Conservation (phyloP, 805 yeast species). For the Saccharomyces jurei region DNA sequence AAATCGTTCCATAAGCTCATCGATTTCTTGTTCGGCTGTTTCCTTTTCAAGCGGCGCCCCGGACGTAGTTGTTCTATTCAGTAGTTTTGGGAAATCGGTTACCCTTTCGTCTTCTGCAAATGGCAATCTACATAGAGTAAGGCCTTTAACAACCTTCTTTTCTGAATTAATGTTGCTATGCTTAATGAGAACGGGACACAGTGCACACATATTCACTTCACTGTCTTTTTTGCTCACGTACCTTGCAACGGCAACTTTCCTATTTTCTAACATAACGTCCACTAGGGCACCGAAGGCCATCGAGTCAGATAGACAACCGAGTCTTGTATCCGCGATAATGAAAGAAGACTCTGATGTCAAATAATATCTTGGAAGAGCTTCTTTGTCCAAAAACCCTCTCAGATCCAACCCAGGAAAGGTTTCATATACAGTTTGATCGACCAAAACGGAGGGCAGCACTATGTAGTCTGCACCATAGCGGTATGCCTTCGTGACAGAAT, state of each 20-base stretch:
- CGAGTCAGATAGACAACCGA: conserved; percentile 32
- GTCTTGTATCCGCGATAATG: conserved; percentile 36
- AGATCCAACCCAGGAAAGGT: conserved; percentile 53
- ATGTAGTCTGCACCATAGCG: conserved; percentile 56
- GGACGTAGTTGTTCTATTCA: conserved; percentile 29
- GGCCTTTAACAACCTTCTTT: conserved; percentile 28
- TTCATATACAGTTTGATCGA: conserved; percentile 33
- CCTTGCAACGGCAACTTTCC: conserved; percentile 52
- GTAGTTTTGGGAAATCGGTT: conserved; percentile 42
- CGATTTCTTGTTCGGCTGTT: conserved; percentile 34
- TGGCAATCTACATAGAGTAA: conserved; percentile 53
- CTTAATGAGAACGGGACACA: conserved; percentile 40
- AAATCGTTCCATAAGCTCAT: conserved; percentile 36
- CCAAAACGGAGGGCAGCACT: conserved; percentile 43
- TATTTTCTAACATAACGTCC: conserved; percentile 41
- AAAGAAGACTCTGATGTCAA: conserved; percentile 51
- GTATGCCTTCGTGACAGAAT: conserved; percentile 50
- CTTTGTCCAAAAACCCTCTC: conserved; percentile 46
- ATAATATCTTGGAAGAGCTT: conserved; percentile 48
- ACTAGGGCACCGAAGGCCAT: conserved; percentile 41
- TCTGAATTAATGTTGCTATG: conserved; percentile 3
- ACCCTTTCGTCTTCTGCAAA: conserved; percentile 67
- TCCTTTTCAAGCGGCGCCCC: conserved; percentile 22
- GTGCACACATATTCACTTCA: conserved; percentile 46
- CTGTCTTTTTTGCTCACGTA: conserved; percentile 44